Evolutionary conservation across 139 green algal genomes (phyloP).

Genomic region (Haematococcus sp.): DNA sequence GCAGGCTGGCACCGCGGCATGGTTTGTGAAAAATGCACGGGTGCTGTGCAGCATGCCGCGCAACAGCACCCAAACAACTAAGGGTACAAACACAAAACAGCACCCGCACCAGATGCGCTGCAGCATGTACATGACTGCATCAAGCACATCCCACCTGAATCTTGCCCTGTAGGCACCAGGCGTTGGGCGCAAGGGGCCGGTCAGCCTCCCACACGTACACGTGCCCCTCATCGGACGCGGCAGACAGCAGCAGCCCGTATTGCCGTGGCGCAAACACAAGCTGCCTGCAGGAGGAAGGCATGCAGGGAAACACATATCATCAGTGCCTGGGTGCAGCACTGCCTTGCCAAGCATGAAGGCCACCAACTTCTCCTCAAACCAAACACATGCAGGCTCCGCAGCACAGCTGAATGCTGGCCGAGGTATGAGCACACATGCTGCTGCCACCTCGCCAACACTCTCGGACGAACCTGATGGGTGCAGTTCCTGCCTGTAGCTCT

Average conservation of each 20-base stretch:
- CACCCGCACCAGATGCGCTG: too few species aligned
- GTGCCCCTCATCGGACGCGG: constrained; percentile 18
- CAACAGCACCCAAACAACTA: background rate
- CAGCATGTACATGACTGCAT: too few species aligned
- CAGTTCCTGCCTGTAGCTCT: constrained; percentile 13
- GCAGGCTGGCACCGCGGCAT: too few species aligned
- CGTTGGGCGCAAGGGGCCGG: constrained; percentile 19
- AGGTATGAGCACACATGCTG: background rate
- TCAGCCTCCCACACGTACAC: constrained; percentile 38
- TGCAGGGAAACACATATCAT: background rate
- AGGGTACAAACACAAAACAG: too few species aligned
- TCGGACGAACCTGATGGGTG: constrained; percentile 15
- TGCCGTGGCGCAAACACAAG: constrained; percentile 44
- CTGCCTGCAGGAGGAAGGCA: background rate
- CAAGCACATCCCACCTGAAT: constrained; percentile 26
- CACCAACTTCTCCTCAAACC: too few species aligned
- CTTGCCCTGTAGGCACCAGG: constrained; percentile 32
- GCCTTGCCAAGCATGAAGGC: too few species aligned
- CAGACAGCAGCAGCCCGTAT: constrained; percentile 35
- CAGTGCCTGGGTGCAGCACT: too few species aligned
- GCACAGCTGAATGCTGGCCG: too few species aligned
- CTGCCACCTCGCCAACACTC: background rate
- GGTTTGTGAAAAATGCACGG: too few species aligned
- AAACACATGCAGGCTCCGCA: background rate
- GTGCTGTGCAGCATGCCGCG: too few species aligned